Evolutionary conservation across 192 early-diverging fungal genomes (phyloP), one percentile per base, ranked within the genome.

Genomic region (Coemansia sp.): DNA sequence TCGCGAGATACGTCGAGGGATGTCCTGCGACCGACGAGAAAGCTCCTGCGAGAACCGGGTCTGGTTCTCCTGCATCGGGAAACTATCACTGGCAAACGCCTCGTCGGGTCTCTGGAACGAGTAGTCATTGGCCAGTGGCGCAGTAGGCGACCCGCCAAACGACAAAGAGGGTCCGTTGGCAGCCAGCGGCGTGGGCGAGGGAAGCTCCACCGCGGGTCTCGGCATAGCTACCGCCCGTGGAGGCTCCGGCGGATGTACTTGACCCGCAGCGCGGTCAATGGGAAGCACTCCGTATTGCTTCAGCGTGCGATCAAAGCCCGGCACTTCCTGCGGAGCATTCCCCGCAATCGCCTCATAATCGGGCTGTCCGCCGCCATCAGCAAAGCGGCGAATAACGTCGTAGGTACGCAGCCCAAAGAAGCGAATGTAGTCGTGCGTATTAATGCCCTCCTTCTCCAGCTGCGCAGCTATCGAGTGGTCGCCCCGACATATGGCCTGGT

Each of bases 331-430:
- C 41, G 79, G 79, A 41, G 75, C 72, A 33, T 80, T 80, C 27
- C 78, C 83, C 0, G 75, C 67, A 31, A 78, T 27, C 3, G 62
- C 72, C 10, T 60, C 16, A 6, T 76, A 57, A 50, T 76, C 74
- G 22, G 76, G 82, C 68, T 72, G 60, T 0, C 71, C 40, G 1
- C 58, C 68, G 20, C 68, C 72, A 62, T 83, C 81, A 13, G 38
- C 72, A 44, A 66, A 72, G 44, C 79, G 68, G 53, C 88, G 79
- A 46, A 93, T 84, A 20, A 90, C 84, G 69, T 91, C 92, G 68
- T 88, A 91, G 46, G 86, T 91, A 34, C 93, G 87, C 58, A 95
- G 81, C n/a, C 90, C 88, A 60, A 81, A 90, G 84, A 92, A 94
- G 20, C 81, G 78, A 63, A 94, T 92, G 69, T 94, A 94, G 13